phyloP scores from a whole-genome alignment of 768 basidiomycete genomes.

The Tylopilus felleus region DNA sequence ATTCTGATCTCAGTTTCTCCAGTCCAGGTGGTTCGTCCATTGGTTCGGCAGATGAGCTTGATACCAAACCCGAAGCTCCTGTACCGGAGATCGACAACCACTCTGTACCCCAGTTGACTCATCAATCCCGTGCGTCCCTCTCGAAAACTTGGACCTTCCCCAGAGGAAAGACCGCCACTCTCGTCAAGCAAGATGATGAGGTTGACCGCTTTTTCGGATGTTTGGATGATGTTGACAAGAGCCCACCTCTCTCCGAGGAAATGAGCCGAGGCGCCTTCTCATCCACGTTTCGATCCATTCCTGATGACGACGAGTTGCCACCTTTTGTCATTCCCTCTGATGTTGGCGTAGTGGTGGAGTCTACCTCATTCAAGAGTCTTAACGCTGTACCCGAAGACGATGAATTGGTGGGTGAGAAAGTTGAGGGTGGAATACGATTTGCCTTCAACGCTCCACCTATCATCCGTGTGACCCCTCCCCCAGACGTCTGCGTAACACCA shows the following conservation, averaged over 20 bases:
- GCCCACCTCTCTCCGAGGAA: constrained; percentile 47
- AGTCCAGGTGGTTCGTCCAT: constrained; percentile 49
- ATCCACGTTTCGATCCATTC: constrained; percentile 42
- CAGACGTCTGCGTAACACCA: constrained; percentile 23
- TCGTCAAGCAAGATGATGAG: constrained; percentile 37
- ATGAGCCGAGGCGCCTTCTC: constrained; percentile 60
- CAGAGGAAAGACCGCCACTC: constrained; percentile 25
- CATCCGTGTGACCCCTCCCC: constrained; percentile 27
- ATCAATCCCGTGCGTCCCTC: constrained; percentile 42
- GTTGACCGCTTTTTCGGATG: constrained; percentile 79
- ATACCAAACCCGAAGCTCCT: constrained; percentile 2
- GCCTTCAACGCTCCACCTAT: constrained; percentile 61
- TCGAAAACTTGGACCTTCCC: constrained; percentile 75
- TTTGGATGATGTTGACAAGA: constrained; percentile 50
- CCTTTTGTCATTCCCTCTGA: constrained; percentile 49
- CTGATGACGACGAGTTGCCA: constrained; percentile 48
- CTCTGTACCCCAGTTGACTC: constrained; percentile 20
- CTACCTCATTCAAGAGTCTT: constrained; percentile 28
- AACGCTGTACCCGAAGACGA: constrained; percentile 43
- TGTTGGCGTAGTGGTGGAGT: constrained; percentile 41
- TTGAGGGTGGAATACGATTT: constrained; percentile 69
- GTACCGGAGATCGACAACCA: constrained; percentile 12
- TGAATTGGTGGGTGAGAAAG: constrained; percentile 55
- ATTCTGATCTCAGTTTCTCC: constrained; percentile 47
- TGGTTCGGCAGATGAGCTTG: constrained; percentile 50